Evolutionary conservation across 23 red algal species (phyloP).

Genomic region (Gracilaria domingensis): DNA sequence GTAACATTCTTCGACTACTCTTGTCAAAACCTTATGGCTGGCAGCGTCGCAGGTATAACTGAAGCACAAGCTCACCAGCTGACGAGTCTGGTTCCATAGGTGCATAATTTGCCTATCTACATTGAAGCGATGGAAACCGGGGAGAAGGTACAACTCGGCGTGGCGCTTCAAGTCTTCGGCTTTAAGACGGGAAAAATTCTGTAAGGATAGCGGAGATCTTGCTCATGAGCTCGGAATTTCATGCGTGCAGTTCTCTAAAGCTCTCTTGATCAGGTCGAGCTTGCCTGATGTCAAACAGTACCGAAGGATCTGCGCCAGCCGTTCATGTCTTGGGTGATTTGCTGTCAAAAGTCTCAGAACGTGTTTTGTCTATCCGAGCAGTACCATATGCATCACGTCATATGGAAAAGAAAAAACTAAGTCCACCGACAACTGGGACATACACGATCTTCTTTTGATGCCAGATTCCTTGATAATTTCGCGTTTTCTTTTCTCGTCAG

Average conservation of each 20-base stretch:
- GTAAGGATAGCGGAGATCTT: neutral
- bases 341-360: neutral
- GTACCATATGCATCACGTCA: neutral
- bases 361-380: neutral
- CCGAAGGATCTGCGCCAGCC: neutral
- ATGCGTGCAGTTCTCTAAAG: neutral
- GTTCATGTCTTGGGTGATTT: neutral
- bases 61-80: neutral
- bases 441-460: neutral
- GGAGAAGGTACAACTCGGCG: neutral
- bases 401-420: neutral
- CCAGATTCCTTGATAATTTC: neutral
- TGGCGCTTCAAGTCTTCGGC: constrained; percentile 8
- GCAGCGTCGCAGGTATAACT: neutral
- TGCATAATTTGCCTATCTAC: neutral
- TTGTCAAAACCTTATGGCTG: neutral
- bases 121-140: neutral
- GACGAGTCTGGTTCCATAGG: neutral
- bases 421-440: neutral
- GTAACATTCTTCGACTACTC: neutral
- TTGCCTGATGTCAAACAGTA: neutral
- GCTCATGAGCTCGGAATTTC: neutral
- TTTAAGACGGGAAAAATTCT: neutral
- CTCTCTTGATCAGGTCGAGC: neutral
- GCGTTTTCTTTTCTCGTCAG: neutral